Evolutionary conservation across 257 asterid species (phyloP), one percentile per base, ranked within the genome.

Genomic region (Nicotiana knightiana): DNA sequence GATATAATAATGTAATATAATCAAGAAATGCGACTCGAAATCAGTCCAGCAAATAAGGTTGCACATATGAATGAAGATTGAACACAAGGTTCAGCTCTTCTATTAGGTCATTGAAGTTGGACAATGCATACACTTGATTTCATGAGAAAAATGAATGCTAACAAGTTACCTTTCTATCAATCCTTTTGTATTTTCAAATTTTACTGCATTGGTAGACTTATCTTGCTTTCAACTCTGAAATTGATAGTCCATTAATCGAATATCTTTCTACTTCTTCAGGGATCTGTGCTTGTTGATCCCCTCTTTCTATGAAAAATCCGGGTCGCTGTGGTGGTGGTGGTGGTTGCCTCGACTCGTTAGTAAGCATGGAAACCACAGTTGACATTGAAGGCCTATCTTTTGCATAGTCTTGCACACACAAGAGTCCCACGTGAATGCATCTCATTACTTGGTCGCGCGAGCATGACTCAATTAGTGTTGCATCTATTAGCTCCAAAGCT

Each of bases 331-430:
- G 88, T 33, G 35, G 46, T 51, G 89, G 88, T 61, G 84, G 66
- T 30, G 2, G 71, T 57, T 67, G 46, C 17, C 15, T 66, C 26
- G 46, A 48, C 53, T 73, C 82, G 12, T 85, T 87, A 30, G 82
- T 30, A 39, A 89, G 82, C 86, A 89, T 87, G 21, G 82, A 65
- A 59, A 86, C 81, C 4, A 89, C 89, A 55, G 53, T 71, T 26
- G 87, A 78, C 89, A 84, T 87, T n/a, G 85, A 82, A 28, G 87
- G 90, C 77, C 89, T 83, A 67, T 87, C 85, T 10, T n/a, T 51
- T 37, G 87, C 85, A 59, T 79, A 73, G 9, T 89, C 92, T 83
- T 87, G 89, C 17, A 87, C 89, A 62, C 92, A 89, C 54, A 89
- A 63, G 0, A 89, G 83, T 18, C 87, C 89, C 6, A 84, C 81